These are phyloP conservation scores for Lophium mytilinum DNA, from an alignment of 495 filamentous ascomycete species.

Conservation along the genomic window DNA sequence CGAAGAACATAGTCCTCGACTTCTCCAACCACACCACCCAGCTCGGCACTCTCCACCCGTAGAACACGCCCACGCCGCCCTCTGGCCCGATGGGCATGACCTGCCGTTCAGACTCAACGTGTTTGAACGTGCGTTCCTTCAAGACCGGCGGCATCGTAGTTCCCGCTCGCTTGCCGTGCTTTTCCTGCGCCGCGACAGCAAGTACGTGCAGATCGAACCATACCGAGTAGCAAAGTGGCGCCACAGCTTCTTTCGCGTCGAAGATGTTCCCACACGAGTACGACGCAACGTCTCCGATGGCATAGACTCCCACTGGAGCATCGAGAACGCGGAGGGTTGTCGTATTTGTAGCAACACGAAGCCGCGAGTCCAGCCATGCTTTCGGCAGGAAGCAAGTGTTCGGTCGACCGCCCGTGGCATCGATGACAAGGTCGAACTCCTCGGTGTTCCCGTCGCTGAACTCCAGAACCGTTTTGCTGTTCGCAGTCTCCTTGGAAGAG, in stretches of 20 bases:
- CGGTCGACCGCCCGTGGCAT: conserved; percentile 37
- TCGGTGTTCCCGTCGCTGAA: conserved; percentile 33
- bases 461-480: conserved; percentile 25
- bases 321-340: conserved; percentile 38
- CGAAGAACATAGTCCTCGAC: neutral
- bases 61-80: conserved; percentile 46
- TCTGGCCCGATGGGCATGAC: conserved; percentile 47
- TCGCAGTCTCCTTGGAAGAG: conserved; percentile 7
- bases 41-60: conserved; percentile 46
- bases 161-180: neutral
- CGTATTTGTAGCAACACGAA: conserved; percentile 36
- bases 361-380: conserved; percentile 29
- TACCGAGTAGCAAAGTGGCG: neutral
- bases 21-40: conserved; percentile 36
- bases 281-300: conserved; percentile 37
- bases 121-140: conserved; percentile 25
- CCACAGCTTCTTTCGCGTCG: conserved; percentile 5
- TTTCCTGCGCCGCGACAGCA: conserved; percentile 28
- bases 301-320: conserved; percentile 41
- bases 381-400: conserved; percentile 39
- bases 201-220: neutral
- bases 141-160: neutral
- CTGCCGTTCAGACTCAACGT: conserved; percentile 27
- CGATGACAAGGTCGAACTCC: conserved; percentile 42
- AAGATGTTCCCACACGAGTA: conserved; percentile 26